These are phyloP conservation scores for Dothideomycetes sp. DNA, from an alignment of 2,329 filamentous ascomycete genomes.

Conservation along the genomic window DNA sequence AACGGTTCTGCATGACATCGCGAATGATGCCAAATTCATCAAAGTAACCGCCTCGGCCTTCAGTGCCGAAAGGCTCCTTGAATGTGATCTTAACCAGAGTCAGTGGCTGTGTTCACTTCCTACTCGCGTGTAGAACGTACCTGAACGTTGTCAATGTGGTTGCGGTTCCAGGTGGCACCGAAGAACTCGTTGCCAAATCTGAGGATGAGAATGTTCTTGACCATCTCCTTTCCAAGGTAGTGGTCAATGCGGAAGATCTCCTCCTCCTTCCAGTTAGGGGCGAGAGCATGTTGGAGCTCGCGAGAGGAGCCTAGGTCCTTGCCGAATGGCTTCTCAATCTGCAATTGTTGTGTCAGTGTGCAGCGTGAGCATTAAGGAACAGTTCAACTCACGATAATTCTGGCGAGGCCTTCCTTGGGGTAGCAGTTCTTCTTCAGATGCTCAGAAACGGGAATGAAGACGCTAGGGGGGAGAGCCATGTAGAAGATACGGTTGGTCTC, in stretches of 20 bases:
- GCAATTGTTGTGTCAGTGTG: slow-evolving; percentile 14
- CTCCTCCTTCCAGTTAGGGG: slow-evolving; percentile 97
- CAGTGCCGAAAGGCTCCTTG: slow-evolving; percentile 98
- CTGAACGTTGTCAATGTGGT: slow-evolving; percentile 98
- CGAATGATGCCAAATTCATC: slow-evolving; percentile 99
- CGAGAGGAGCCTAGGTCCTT: slow-evolving; percentile 92
- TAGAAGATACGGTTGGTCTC: slow-evolving; percentile 94
- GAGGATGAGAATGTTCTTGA: slow-evolving; percentile 98
- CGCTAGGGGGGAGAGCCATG: slow-evolving; percentile 95
- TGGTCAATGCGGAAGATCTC: slow-evolving; percentile 99
- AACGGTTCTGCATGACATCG: slow-evolving; percentile 98
- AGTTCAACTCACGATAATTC: slow-evolving; percentile 66
- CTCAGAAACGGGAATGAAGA: slow-evolving; percentile 96
- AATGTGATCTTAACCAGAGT: slow-evolving; percentile 61
- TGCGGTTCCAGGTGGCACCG: slow-evolving; percentile 95
- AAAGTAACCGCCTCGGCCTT: slow-evolving; percentile 96
- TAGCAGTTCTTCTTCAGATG: slow-evolving; percentile 98
- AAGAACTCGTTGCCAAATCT: slow-evolving; percentile 99
- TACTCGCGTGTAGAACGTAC: too few relatives aligned
- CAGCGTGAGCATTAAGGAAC: slow-evolving; percentile 5
- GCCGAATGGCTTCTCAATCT: slow-evolving; percentile 99
- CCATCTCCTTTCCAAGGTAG: slow-evolving; percentile 99
- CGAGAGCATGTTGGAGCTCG: slow-evolving; percentile 86
- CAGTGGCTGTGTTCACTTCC: too few relatives aligned
- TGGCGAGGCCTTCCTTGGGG: slow-evolving; percentile 76